Evolutionary conservation across 495 filamentous ascomycete genomes (phyloP).

Genomic region (Xylaria acuta): DNA sequence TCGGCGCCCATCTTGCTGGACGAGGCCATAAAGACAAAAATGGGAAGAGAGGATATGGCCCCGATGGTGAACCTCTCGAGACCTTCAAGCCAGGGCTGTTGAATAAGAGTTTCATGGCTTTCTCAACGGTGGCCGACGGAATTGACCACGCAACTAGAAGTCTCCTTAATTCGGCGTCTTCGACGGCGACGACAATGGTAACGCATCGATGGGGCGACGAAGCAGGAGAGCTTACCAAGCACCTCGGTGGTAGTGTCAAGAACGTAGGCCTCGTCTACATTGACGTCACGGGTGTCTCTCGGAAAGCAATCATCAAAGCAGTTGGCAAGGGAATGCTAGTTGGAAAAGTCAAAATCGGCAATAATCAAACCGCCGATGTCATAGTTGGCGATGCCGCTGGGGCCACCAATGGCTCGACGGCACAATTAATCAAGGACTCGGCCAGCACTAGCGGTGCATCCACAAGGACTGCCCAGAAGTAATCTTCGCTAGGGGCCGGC

Average conservation of each 20-base stretch:
- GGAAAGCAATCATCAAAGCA: conserved; percentile 84
- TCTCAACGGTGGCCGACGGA: conserved; percentile 92
- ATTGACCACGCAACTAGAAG: conserved; percentile 83
- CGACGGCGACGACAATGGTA: conserved; percentile 80
- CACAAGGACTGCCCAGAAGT: conserved; percentile 29
- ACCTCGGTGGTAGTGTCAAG: conserved; percentile 83
- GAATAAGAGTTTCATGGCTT: conserved; percentile 96
- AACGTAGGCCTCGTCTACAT: conserved; percentile 99
- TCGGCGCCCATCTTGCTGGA: conserved; percentile 76
- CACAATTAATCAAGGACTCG: conserved; percentile 26
- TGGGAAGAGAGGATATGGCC: conserved; percentile 60
- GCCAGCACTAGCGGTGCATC: conserved; percentile 30
- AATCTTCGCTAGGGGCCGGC: neutral
- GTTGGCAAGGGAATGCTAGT: conserved; percentile 99
- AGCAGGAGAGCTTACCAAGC: conserved; percentile 73
- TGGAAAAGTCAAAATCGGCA: conserved; percentile 82
- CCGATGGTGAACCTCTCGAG: conserved; percentile 65
- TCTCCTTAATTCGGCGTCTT: conserved; percentile 72
- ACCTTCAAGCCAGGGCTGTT: conserved; percentile 86
- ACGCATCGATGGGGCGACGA: conserved; percentile 84
- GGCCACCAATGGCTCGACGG: conserved; percentile 32
- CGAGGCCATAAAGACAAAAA: conserved; percentile 62
- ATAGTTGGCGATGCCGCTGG: conserved; percentile 84
- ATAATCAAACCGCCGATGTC: conserved; percentile 63
- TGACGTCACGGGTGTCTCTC: conserved; percentile 88